A percentile compares a stretch with the other conserved stretches of the same genome.
Conservation (phyloP, 1,284 basidiomycete genomes). For the Apiotrichum gracile region DNA sequence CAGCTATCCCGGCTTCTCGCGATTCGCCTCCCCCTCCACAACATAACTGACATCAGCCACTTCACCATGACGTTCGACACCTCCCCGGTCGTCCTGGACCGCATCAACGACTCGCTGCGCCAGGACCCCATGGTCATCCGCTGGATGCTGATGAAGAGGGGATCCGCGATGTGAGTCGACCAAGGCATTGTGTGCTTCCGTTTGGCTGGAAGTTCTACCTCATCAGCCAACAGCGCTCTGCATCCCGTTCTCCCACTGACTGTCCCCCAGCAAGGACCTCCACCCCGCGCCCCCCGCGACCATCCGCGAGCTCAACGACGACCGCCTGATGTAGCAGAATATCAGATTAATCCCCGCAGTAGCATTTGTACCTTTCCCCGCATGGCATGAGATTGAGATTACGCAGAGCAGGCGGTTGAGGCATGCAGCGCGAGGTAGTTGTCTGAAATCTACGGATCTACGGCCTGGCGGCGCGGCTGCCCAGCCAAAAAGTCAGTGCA, state of each 20-base stretch:
- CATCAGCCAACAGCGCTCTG: not conserved
- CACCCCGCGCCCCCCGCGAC: constrained; percentile 10
- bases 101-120: constrained; percentile 40
- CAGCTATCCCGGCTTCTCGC: no score
- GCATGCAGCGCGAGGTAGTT: no score
- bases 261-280: constrained; percentile 4
- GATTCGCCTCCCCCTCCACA: not conserved
- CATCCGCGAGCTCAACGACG: constrained; percentile 4
- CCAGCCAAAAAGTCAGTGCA: no score
- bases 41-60: constrained; percentile 27
- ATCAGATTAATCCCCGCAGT: not conserved
- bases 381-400: constrained; percentile 2
- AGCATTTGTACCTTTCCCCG: not conserved
- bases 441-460: no score
- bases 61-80: constrained; percentile 46
- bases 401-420: not conserved
- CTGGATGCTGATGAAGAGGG: constrained; percentile 21
- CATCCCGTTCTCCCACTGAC: not conserved
- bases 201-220: not conserved
- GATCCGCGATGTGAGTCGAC: constrained; percentile 15
- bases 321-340: not conserved
- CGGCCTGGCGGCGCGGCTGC: no score
- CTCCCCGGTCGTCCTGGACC: constrained; percentile 41
- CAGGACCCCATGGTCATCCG: constrained; percentile 42
- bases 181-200: not conserved